Base-by-base conservation (phyloP, 177 flowering plant genomes). In the Vitis hybrid region DNA sequence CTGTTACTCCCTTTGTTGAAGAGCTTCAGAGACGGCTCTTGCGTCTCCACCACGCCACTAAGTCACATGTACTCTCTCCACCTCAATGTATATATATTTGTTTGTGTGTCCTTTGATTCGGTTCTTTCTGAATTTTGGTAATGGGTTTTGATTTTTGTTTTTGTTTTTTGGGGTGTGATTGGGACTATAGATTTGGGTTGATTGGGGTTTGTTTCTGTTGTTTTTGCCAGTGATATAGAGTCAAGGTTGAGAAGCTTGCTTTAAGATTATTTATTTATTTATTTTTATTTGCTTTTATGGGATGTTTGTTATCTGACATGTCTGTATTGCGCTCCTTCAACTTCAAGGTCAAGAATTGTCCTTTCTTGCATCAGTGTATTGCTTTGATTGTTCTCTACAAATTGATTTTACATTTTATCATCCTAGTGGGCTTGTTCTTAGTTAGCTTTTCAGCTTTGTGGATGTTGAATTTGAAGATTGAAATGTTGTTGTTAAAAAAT, bases 1-100 rank as follows among this genome's bases (percentile, higher is more conserved):
- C 88, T 54, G 97, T 94, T 7, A 65, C 76, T 15, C 96, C 95
- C 11, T 91, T 94, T 68, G 88, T 91, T 33, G 91, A 87, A 11
- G 96, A 92, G 86, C 86, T 94, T 52, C 91, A 84, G 76, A 77
- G 81, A 17, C 79, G 96, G 55, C 68, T 92, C 54, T 6, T 80
- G 65, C 85, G 86, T 11, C 87, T 82, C 64, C 79, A 88, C 70
- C 90, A 86, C 17, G 92, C 90, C 56, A 78, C 80, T 62, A 83
- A 73, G 59, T 66, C 80, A 22, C 90, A 80, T 85, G 90, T 90
- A 33, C 62, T 13, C 47, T 38, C 47, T 38, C 47, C 9, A 38
- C 47, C 47, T 38, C 47, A 38, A 8, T 22, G 20, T 12, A 9
- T 28, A 14, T 24, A 14, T 24, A n/a, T 44, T 50, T 54, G 20